A percentile compares a stretch with the other conserved stretches of the same genome.
Evolutionary conservation across 1,284 basidiomycete species (phyloP).

Genomic region (Mycena citricolor): DNA sequence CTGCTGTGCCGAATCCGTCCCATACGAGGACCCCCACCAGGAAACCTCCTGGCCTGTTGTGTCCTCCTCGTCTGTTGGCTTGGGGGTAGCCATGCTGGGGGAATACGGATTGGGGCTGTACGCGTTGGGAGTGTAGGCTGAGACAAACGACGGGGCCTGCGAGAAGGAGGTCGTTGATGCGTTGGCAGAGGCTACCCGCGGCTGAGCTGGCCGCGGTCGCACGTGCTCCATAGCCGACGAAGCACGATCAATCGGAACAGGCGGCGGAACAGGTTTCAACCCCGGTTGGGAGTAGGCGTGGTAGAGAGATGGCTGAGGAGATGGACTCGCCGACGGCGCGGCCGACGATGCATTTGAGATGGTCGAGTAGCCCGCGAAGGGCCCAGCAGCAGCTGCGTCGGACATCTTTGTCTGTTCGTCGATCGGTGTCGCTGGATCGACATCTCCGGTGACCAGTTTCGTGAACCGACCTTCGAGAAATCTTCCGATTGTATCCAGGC

Average conservation of each 20-base stretch:
- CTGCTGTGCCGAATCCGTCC: constrained; percentile 42
- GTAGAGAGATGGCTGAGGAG: constrained; percentile 61
- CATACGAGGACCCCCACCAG: constrained; percentile 56
- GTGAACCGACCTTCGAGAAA: constrained; percentile 95
- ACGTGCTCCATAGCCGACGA: constrained; percentile 76
- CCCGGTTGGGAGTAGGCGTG: constrained; percentile 41
- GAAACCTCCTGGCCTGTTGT: constrained; percentile 39
- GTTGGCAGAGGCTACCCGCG: constrained; percentile 53
- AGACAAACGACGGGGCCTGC: constrained; percentile 43
- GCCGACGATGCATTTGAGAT: constrained; percentile 89
- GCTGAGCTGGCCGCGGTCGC: constrained; percentile 43
- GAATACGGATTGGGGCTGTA: constrained; percentile 33
- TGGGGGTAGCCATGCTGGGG: constrained; percentile 35
- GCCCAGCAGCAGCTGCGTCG: constrained; percentile 61
- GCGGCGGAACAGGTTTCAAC: constrained; percentile 42
- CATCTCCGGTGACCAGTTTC: constrained; percentile 94
- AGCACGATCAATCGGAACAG: constrained; percentile 62
- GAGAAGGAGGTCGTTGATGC: constrained; percentile 49
- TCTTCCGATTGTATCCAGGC: constrained; percentile 87
- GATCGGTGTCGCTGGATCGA: constrained; percentile 44
- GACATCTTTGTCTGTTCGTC: constrained; percentile 44
- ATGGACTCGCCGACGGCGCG: constrained; percentile 69
- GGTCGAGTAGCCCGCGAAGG: constrained; percentile 93
- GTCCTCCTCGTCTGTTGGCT: constrained; percentile 37
- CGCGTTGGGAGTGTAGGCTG: constrained; percentile 34